phyloP scores from a whole-genome alignment of 2,329 filamentous ascomycete genomes.

The Magnaporthales sp. region DNA sequence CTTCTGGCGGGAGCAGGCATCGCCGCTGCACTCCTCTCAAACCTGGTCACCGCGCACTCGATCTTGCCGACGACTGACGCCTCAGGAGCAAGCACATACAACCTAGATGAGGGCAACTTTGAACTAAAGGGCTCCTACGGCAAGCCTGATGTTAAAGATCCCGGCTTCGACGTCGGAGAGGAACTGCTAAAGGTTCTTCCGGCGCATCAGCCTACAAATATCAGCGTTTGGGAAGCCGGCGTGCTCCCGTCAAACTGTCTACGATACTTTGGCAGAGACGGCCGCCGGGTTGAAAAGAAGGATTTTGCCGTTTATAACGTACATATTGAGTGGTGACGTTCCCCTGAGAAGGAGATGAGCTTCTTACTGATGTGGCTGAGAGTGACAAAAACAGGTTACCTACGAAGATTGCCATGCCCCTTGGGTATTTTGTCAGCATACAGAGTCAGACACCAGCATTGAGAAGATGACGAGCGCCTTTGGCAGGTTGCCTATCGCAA shows the following conservation, averaged over 20 bases:
- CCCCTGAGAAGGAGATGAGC: neutral
- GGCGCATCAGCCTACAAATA: neutral
- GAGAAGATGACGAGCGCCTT: slow-evolving; percentile 2
- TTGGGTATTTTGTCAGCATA: slow-evolving; percentile 4
- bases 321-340: neutral
- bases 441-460: neutral
- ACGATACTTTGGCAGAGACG: neutral
- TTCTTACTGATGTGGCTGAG: neutral
- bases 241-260: neutral
- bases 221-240: neutral
- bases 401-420: slow-evolving; percentile 1
- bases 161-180: neutral
- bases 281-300: neutral
- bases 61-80: neutral
- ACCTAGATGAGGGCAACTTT: neutral
- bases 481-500: neutral
- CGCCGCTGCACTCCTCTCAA: neutral
- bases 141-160: neutral
- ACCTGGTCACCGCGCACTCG: neutral
- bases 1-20: neutral
- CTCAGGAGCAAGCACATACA: neutral
- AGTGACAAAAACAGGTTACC: neutral
- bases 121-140: neutral
- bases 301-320: slow-evolving; percentile 1
- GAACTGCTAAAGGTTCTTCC: neutral